Percentiles rank a stretch among this genome's conserved stretches.
phyloP scores from a whole-genome alignment of 257 asterid genomes.

The Verbena officinalis region DNA sequence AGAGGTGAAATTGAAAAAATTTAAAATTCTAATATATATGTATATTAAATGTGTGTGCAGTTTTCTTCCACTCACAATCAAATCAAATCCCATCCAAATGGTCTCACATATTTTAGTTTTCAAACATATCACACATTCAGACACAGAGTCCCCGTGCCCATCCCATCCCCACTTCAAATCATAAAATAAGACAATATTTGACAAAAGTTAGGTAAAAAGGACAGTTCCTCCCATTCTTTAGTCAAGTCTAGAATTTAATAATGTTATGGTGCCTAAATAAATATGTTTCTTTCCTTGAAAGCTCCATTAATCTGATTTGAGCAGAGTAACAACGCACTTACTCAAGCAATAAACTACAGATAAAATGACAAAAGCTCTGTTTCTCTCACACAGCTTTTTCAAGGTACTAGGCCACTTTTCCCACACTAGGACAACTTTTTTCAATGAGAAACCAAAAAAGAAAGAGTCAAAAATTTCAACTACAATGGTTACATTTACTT shows the following conservation, averaged over 20 bases:
- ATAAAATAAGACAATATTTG: neutral
- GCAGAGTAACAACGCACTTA: neutral
- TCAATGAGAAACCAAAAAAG: conserved; percentile 29
- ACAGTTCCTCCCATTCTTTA: conserved; percentile 13
- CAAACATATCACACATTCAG: conserved; percentile 9
- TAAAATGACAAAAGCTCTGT: conserved; percentile 53
- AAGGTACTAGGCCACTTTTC: conserved; percentile 49
- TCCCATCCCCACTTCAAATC: neutral
- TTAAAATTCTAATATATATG: no score
- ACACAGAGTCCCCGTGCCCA: conserved; percentile 12
- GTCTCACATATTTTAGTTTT: conserved; percentile 20
- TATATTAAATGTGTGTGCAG: no score
- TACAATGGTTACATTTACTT: conserved; percentile 43
- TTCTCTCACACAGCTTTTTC: conserved; percentile 42
- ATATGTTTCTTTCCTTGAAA: conserved; percentile 5
- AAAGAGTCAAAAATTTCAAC: conserved; percentile 52
- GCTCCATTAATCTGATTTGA: conserved; percentile 26
- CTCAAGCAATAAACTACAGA: conserved; percentile 26
- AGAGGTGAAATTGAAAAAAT: no score
- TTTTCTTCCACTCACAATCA: conserved; percentile 39
- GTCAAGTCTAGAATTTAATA: neutral
- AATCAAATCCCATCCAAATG: conserved; percentile 29
- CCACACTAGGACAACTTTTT: conserved; percentile 34
- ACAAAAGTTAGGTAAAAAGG: conserved; percentile 28
- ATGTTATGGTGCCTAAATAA: conserved; percentile 12